Evolutionary conservation across 2,329 filamentous ascomycete species (phyloP), one percentile per base, ranked within the genome.

Genomic region (Colletotrichum sp.): DNA sequence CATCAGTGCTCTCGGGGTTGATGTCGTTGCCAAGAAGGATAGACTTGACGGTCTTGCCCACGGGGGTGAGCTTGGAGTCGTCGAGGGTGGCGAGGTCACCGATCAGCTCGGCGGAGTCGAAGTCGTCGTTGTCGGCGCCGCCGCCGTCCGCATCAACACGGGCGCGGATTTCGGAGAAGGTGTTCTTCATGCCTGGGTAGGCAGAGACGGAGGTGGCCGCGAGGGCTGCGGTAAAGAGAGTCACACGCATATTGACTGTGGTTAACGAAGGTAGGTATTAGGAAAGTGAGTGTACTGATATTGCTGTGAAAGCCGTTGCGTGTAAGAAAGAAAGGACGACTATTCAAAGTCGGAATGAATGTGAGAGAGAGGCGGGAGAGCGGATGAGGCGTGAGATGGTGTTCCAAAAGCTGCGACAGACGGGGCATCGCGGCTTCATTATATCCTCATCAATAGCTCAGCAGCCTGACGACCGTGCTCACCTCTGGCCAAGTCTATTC

Each of bases 41-140:
- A 8, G 79, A 78, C 77, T 84, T 85, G 79, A 88, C 84, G 28
- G 81, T 79, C n/a, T 79, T 75, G 28, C 85, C 87, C 2, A 82
- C 81, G 4, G 79, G 64, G 3, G 84, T 84, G n/a, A 86, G 82
- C 26, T 84, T 76, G 8, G 75, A 79, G 71, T 80, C 80, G 1
- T 72, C 73, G 7, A 86, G 78, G 3, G 72, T 80, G 36, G 77
- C 75, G 18, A 88, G 83, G 72, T 88, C 87, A 18, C 86, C 87
- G 15, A 88, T 78, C 49, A 76, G 36, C 71, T 76, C 75, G 36
- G 59, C 63, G 24, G 75, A 76, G 66, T 76, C 75, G 1, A 64
- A 70, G 26, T 44, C 49, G 13, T 74, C 76, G 8, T 39, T 60
- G 18, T 76, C 71, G 7, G 71, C 15, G 12, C 55, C 60, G 18